Base-by-base conservation (phyloP, 805 yeast genomes). In the Nakazawaea wickerhamii region DNA sequence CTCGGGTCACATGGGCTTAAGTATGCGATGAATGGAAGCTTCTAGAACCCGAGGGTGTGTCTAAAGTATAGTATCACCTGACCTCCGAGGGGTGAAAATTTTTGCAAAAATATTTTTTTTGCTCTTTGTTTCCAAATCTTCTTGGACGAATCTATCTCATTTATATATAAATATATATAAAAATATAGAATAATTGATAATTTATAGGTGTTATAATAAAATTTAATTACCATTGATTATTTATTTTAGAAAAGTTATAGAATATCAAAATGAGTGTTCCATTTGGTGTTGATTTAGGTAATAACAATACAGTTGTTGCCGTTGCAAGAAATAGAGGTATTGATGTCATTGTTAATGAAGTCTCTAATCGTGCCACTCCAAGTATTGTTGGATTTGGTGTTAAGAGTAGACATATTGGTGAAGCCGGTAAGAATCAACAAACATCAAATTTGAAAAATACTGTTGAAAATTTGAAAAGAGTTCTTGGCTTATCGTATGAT, bases 291-390 rank as follows among this genome's bases (percentile, higher is more conserved):
- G 99, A 93, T 79, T 84, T 93, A 64, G 99, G 99, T 71, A 89
- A 89, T 73, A 76, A 79, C 75, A 85, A 78, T 75, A 81, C 96
- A 51, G 97, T 91, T 55, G 77, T 91, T 63, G 98, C 95, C 33
- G 84, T 95, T 63, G 99, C 99, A 50, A 84, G 91, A 66, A 93
- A 91, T 80, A 83, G 98, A 74, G 98, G 98, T 62, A 93, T 93
- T 62, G 99, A 93, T 67, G 83, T 93, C 58, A 87, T 93, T 58
- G 98, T 93, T 70, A 93, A 93, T 65, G 99, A 93, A 70, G 98
- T 93, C 38, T 90, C 98, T 45, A 93, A 93, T 83, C 84, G 99
- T 69, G 67, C 95, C 53, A 93, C 99, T 26, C 99, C 99, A 52
- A 61, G 79, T 17, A 64, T 67, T 52, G 93, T 93, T 54, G 98